phyloP scores from a whole-genome alignment of 192 early-diverging fungal species.

The Gigaspora rosea region DNA sequence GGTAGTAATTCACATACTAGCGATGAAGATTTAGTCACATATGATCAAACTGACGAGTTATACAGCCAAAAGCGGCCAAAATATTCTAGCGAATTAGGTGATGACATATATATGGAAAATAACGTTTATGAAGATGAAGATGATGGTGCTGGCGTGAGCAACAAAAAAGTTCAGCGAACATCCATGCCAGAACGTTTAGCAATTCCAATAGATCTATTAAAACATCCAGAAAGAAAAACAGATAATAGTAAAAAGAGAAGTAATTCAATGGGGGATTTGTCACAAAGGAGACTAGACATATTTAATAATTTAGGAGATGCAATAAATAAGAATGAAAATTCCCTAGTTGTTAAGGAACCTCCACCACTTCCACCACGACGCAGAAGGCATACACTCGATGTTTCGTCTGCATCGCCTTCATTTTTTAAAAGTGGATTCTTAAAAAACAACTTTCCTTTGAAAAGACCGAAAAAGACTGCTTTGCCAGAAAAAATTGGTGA shows the following conservation, averaged over 20 bases:
- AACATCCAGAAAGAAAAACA: background rate
- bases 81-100: no score
- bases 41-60: no score
- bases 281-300: background rate
- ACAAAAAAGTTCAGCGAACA: background rate
- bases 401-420: background rate
- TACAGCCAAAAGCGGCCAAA: no score
- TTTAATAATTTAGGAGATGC: background rate
- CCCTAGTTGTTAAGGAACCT: background rate
- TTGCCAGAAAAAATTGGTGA: background rate
- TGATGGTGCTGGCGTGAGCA: background rate
- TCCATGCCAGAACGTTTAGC: background rate
- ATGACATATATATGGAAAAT: no score
- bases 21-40: no score
- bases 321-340: background rate
- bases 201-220: background rate
- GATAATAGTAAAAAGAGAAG: background rate
- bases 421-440: conserved; percentile 5
- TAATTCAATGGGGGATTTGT: conserved; percentile 9
- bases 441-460: background rate
- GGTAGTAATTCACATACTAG: background rate
- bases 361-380: background rate
- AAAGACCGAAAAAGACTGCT: background rate
- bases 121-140: background rate
- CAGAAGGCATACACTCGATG: background rate